Evolutionary conservation across 2,329 filamentous ascomycete genomes (phyloP).

Genomic region (Fusarium domesticum): DNA sequence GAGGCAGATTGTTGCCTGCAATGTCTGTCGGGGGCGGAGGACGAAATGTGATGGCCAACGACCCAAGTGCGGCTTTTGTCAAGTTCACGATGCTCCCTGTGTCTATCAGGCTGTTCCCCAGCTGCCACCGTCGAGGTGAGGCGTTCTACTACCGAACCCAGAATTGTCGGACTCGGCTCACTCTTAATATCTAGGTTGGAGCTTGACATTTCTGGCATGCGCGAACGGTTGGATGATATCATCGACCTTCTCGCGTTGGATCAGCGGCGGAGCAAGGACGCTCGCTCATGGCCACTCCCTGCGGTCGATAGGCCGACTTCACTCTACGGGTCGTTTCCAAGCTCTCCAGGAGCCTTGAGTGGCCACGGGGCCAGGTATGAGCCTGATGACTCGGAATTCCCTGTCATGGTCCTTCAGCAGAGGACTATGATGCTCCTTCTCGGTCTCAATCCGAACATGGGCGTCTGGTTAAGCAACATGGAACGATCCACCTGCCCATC

Average conservation of each 20-base stretch:
- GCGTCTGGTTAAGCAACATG: neutral
- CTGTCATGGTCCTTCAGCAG: conserved; percentile 2
- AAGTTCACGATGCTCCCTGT: neutral
- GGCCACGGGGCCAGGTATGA: neutral
- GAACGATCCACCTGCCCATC: neutral
- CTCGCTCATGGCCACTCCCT: neutral
- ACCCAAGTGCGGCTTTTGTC: neutral
- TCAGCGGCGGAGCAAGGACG: neutral
- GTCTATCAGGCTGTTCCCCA: neutral
- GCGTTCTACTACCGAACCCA: neutral
- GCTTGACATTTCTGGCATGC: conserved; percentile 2
- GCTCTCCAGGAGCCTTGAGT: neutral
- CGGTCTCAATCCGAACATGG: conserved; percentile 1
- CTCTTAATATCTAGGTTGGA: neutral
- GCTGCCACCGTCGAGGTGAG: neutral
- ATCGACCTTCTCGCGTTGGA: neutral
- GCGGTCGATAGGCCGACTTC: neutral
- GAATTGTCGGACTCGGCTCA: neutral
- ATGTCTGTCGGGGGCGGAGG: neutral
- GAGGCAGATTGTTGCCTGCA: neutral
- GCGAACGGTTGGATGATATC: conserved; percentile 4
- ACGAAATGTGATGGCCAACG: neutral
- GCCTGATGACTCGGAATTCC: neutral
- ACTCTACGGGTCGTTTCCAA: neutral
- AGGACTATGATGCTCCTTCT: conserved; percentile 2